Percentiles rank a stretch among this genome's conserved stretches.
Evolutionary conservation across 331 rosid genomes (phyloP).

Genomic region (Pyrus hybrid): DNA sequence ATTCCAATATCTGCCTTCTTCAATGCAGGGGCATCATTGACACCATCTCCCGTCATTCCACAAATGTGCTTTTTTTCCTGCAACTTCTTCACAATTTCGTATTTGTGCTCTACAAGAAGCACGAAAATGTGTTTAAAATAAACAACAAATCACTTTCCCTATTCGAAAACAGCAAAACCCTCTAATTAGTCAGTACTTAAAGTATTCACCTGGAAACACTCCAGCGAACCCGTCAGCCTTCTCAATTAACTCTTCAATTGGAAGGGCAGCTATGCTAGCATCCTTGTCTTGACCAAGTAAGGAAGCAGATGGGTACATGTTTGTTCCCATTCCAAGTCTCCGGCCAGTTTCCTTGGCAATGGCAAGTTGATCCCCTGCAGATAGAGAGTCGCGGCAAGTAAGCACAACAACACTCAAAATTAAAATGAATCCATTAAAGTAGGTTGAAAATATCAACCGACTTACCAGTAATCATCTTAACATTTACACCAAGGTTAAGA

Average conservation of each 20-base stretch:
- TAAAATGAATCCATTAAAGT: neutral
- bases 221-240: conserved; percentile 99
- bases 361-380: conserved; percentile 91
- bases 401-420: neutral
- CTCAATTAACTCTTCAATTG: conserved; percentile 91
- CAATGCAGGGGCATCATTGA: conserved; percentile 95
- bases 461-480: conserved; percentile 97
- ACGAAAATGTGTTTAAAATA: neutral
- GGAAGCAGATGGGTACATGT: conserved; percentile 94
- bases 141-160: neutral
- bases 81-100: conserved; percentile 88
- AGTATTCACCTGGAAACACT: conserved; percentile 81
- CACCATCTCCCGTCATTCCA: conserved; percentile 99
- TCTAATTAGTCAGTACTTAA: neutral
- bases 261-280: conserved; percentile 76
- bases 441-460: conserved; percentile 2
- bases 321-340: conserved; percentile 99
- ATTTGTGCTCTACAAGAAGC: conserved; percentile 66
- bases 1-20: conserved; percentile 97
- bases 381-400: neutral
- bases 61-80: conserved; percentile 95
- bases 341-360: conserved; percentile 97
- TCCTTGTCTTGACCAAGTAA: conserved; percentile 92
- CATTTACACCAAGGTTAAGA: conserved; percentile 93
- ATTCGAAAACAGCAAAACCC: neutral